Evolutionary conservation across 1,139 yeast species (phyloP).

Genomic region (Debaryomyces nepalensis): DNA sequence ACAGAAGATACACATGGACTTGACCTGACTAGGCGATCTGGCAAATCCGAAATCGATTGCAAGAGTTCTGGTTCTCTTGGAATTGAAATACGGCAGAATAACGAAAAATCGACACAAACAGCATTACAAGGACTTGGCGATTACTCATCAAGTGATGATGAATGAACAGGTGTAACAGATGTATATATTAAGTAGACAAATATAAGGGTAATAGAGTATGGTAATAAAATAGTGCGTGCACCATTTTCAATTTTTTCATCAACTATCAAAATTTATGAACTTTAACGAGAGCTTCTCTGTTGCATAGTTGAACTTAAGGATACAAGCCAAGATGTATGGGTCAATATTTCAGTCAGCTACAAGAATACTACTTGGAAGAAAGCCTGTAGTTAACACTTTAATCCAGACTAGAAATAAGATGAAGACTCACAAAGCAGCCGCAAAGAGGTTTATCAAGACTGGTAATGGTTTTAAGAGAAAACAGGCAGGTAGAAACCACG

Average conservation of each 20-base stretch:
- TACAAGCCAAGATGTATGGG: slow-evolving; percentile 11
- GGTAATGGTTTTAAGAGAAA: slow-evolving; percentile 57
- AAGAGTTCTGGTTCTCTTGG: neutral
- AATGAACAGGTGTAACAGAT: slow-evolving; percentile 3
- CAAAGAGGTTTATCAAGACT: slow-evolving; percentile 82
- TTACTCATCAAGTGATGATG: slow-evolving; percentile 20
- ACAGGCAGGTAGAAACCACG: slow-evolving; percentile 89
- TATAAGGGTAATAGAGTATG: neutral
- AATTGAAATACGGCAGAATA: neutral
- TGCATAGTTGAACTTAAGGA: neutral
- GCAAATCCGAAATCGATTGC: too few species aligned
- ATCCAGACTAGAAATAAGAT: slow-evolving; percentile 54
- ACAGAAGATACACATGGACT: neutral
- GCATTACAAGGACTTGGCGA: slow-evolving; percentile 10
- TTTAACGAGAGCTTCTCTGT: neutral
- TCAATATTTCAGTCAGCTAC: slow-evolving; percentile 23
- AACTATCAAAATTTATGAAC: slow-evolving; percentile 2
- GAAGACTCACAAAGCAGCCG: slow-evolving; percentile 77
- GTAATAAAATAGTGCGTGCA: slow-evolving; percentile 6
- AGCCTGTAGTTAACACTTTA: slow-evolving; percentile 26
- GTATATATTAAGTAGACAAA: neutral
- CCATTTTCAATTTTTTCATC: slow-evolving; percentile 2
- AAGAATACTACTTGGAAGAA: slow-evolving; percentile 25
- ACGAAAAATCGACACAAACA: too few species aligned
- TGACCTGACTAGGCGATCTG: too few species aligned